Percentiles rank a stretch among this genome's conserved stretches.
phyloP scores from a whole-genome alignment of 306 rosid species.

The Cajanus cajan region DNA sequence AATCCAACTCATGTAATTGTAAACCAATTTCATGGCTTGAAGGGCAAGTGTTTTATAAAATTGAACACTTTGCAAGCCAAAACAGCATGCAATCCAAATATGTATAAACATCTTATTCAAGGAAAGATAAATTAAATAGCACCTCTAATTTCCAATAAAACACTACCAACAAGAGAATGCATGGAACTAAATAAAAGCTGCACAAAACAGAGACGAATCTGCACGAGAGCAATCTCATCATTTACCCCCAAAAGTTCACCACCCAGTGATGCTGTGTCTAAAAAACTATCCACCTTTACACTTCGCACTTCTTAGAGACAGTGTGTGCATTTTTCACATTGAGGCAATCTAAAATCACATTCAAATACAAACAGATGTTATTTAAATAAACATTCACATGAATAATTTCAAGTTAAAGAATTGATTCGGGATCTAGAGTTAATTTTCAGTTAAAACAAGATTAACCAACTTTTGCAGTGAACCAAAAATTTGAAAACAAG shows the following conservation, averaged over 20 bases:
- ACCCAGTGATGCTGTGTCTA: background rate
- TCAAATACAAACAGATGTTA: too few relatives aligned
- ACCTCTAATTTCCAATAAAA: background rate
- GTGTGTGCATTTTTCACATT: too few relatives aligned
- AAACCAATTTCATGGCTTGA: background rate
- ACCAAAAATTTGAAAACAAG: too few relatives aligned
- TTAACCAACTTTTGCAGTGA: too few relatives aligned
- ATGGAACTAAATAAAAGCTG: background rate
- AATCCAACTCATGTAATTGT: background rate
- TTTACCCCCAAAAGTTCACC: background rate
- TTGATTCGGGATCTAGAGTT: too few relatives aligned
- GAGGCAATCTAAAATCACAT: too few relatives aligned
- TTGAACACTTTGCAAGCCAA: background rate
- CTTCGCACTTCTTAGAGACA: background rate
- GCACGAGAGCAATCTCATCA: background rate
- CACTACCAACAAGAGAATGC: background rate
- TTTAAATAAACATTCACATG: too few relatives aligned
- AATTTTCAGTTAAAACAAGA: too few relatives aligned
- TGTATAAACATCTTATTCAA: background rate
- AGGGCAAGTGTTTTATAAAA: background rate
- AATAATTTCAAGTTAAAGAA: too few relatives aligned
- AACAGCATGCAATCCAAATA: background rate
- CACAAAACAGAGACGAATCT: background rate
- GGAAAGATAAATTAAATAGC: background rate
- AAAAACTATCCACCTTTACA: background rate